A percentile compares a stretch with the other conserved stretches of the same genome.
phyloP scores from a whole-genome alignment of 2,329 filamentous ascomycete species.

The Penicillium fuscoglaucum region DNA sequence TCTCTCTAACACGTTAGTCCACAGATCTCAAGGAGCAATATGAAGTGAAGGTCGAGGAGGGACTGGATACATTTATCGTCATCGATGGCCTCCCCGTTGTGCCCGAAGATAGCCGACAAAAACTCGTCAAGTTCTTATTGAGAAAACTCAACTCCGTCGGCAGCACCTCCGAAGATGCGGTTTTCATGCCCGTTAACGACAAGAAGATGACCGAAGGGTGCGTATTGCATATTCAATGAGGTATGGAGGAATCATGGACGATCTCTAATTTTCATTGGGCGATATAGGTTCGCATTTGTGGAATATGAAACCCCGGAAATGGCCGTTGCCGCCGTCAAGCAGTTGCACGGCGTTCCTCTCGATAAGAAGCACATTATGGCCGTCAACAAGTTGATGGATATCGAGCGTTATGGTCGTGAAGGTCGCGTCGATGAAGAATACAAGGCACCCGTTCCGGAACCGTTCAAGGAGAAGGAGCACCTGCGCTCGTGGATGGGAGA shows the following conservation, averaged over 20 bases:
- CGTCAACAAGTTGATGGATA: constrained; percentile 98
- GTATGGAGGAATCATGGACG: background rate
- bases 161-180: constrained; percentile 77
- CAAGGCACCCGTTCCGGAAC: constrained; percentile 73
- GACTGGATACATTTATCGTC: constrained; percentile 93
- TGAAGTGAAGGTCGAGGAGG: constrained; percentile 93
- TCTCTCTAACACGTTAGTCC: constrained; percentile 25
- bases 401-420: constrained; percentile 93
- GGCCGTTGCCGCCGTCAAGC: constrained; percentile 83
- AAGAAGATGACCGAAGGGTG: constrained; percentile 84
- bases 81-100: constrained; percentile 91
- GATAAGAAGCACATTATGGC: constrained; percentile 95
- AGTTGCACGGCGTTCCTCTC: constrained; percentile 80
- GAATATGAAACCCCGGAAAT: constrained; percentile 91
- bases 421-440: constrained; percentile 93
- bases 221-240: constrained; percentile 31
- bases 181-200: constrained; percentile 92
- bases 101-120: constrained; percentile 84
- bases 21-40: constrained; percentile 87
- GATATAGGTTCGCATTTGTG: constrained; percentile 86
- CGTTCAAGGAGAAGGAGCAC: constrained; percentile 91
- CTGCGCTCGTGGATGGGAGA: constrained; percentile 91
- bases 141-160: constrained; percentile 89
- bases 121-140: constrained; percentile 93
- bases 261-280: constrained; percentile 5